Base-by-base conservation (phyloP, 768 basidiomycete species). In the Podaxis mareebaensis region DNA sequence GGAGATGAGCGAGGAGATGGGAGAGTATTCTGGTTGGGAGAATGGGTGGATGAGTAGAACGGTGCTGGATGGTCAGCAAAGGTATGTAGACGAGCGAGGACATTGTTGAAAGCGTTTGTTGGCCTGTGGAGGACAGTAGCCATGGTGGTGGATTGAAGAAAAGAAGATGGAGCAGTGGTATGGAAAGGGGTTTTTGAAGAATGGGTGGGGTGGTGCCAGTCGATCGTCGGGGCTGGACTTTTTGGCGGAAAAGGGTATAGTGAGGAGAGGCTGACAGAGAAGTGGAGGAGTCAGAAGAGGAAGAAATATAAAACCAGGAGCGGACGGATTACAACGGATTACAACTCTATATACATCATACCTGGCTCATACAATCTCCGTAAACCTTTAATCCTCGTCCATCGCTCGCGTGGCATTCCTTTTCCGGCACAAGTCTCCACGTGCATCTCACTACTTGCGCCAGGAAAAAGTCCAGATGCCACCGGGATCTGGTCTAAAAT, bases 101-200 rank as follows among this genome's bases (percentile, higher is more conserved):
- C 54, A 28, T 67, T 52, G 49, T 67, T 67, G 36, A 68, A 68
- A 58, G 46, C 44, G 24, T 51, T 46, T 15, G 58, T 54, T 59
- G 38, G 54, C 54, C 58, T 60, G n/a, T 65, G 40, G 39, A 57
- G 40, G 13, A 44, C 13, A 24, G 55, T 33, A 28, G 60, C 63
- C 58, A 61, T 59, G 51, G 67, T 53, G 53, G 67, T 52, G 63
- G 71, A 59, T 55, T 64, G 69, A 66, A 67, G 48, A 64, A 53
- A 55, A 52, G 67, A 56, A 46, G 63, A 20, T 36, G 64, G 42
- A 58, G 53, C n/a, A 58, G 54, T 53, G 12, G 60, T 63, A 61
- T 58, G 52, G 61, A 64, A 40, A 53, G 53, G 53, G 66, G 66
- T 66, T 66, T 64, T 62, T 65, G 67, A 64, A 63, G 64, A 46